A percentile compares a stretch with the other conserved stretches of the same genome.
Evolutionary conservation across 805 yeast genomes (phyloP).

Genomic region (Barnettozyma botsteinii): DNA sequence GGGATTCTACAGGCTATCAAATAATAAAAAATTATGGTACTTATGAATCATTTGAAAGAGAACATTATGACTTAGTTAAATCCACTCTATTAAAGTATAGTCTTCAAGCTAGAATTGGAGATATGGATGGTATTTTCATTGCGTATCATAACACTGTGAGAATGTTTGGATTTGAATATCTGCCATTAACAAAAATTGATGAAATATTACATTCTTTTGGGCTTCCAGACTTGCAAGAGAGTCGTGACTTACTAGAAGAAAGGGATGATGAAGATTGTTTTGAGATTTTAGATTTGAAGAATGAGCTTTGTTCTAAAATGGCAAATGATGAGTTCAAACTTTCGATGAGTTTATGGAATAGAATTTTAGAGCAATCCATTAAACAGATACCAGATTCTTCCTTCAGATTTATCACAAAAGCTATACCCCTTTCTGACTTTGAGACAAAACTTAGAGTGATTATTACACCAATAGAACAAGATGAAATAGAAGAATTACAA

Average conservation of each 20-base stretch:
- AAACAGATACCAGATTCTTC: constrained; percentile 29
- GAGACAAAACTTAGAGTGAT: constrained; percentile 29
- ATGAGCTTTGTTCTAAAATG: constrained; percentile 28
- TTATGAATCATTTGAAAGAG: constrained; percentile 79
- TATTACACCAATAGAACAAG: constrained; percentile 28
- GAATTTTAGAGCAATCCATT: constrained; percentile 36
- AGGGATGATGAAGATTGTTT: neutral
- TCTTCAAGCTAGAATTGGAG: constrained; percentile 89
- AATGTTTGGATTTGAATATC: constrained; percentile 86
- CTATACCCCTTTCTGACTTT: constrained; percentile 12
- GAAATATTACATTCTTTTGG: constrained; percentile 47
- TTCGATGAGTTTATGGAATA: constrained; percentile 49
- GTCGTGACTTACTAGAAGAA: constrained; percentile 8
- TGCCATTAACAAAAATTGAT: constrained; percentile 73
- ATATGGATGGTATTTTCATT: constrained; percentile 93
- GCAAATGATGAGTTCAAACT: constrained; percentile 66
- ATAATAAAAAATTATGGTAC: constrained; percentile 55
- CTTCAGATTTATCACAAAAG: constrained; percentile 31
- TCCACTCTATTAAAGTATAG: constrained; percentile 79
- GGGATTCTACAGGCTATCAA: constrained; percentile 49
- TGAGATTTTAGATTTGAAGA: constrained; percentile 8
- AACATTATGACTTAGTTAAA: constrained; percentile 65
- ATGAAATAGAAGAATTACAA: constrained; percentile 24
- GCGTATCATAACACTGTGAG: constrained; percentile 82
- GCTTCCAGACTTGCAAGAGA: constrained; percentile 5